Conservation (phyloP, 2,329 filamentous ascomycete genomes). For the Neofusicoccum sp. region DNA sequence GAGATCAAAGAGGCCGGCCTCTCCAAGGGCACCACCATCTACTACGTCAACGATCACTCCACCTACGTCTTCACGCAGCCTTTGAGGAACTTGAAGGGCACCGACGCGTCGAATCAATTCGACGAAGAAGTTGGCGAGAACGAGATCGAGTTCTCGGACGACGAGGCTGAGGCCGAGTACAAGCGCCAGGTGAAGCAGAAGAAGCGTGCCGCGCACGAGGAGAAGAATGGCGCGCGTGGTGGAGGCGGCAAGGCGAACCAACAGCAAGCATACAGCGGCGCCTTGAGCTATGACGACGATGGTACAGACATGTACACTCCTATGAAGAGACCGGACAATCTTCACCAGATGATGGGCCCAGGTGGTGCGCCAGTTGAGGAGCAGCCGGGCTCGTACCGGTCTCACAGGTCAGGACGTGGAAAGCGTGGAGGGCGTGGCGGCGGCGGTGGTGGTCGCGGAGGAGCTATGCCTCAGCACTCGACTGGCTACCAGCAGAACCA, state of each 20-base stretch:
- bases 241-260: neutral
- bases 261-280: constrained; percentile 28
- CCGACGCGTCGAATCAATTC: constrained; percentile 91
- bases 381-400: constrained; percentile 34
- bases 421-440: constrained; percentile 34
- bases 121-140: constrained; percentile 88
- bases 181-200: constrained; percentile 63
- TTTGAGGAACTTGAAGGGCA: constrained; percentile 78
- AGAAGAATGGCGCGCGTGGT: constrained; percentile 2
- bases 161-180: constrained; percentile 87
- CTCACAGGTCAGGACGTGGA: constrained; percentile 25
- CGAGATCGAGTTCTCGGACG: constrained; percentile 94
- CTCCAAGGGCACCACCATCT: constrained; percentile 70
- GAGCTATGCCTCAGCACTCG: constrained; percentile 25
- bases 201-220: constrained; percentile 44
- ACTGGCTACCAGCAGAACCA: neutral
- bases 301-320: constrained; percentile 51
- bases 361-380: constrained; percentile 41
- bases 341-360: constrained; percentile 44
- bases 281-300: constrained; percentile 48
- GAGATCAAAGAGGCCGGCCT: constrained; percentile 71
- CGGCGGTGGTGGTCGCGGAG: constrained; percentile 32
- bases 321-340: constrained; percentile 50
- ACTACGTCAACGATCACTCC: constrained; percentile 78
- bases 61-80: constrained; percentile 85